Base-by-base conservation (phyloP, 2,329 filamentous ascomycete species). In the Fusarium pseudonygamai region DNA sequence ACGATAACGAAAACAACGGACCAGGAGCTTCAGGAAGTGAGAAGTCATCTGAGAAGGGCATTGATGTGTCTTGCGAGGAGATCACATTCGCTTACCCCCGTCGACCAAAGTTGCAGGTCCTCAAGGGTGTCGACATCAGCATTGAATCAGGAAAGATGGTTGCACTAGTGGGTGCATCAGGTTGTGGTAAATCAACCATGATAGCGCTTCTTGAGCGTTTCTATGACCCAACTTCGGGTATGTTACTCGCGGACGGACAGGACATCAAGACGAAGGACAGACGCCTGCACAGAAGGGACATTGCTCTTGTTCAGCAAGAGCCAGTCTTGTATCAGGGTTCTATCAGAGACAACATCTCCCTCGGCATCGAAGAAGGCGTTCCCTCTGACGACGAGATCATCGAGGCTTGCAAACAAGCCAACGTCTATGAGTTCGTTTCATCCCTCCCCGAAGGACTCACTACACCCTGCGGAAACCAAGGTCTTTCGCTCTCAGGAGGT, bases 401-500 rank as follows among this genome's bases (percentile, higher is more conserved):
- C 16, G 80, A 83, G 2, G 88, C 88, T 2, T 89, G 87, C 65
- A 80, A 82, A 36, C 84, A 88, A 56, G 87, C 89, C 22, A 90
- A 89, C 77, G 86, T 87, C 5, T 85, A 86, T 74, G 85, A 88
- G 20, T 91, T 91, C 64, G 84, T 91, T 36, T 79, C 82, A 2
- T 86, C 85, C 3, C 83, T 91, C 0, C 88, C 89, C 5, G 82
- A 92, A 64, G 90, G 89, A 1, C 90, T 93, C 61, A 82, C 85
- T 4, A 92, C 92, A 0, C 82, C 85, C 3, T 91, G 92, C 28
- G 92, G 92, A 4, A 88, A 91, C 73, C 88, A 89, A 55, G 92
- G 92, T 1, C 88, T 91, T 24, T 90, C 92, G 66, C 83, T 95
- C 3, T 93, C 91, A 3, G 93, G 93, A 30, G 93, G 93, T 2